A percentile compares a stretch with the other conserved stretches of the same genome.
These are phyloP conservation scores for Monascus purpureus DNA, from an alignment of 495 filamentous ascomycete genomes.

Conservation along the genomic window DNA sequence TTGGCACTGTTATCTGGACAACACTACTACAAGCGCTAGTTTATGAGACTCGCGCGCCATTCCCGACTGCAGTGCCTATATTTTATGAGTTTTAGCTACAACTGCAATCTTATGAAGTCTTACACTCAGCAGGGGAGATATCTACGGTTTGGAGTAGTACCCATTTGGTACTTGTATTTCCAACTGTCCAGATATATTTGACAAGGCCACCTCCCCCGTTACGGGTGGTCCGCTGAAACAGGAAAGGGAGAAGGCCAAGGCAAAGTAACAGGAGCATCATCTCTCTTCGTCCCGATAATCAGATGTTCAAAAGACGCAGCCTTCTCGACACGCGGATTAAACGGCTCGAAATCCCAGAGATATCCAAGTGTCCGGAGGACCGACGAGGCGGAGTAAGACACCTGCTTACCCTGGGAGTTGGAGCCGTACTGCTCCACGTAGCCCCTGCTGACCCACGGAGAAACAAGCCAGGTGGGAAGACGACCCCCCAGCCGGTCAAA, in stretches of 20 bases:
- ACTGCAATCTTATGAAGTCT: too few relatives aligned
- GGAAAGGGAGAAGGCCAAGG: neutral
- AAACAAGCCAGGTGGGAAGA: conserved; percentile 35
- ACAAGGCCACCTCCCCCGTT: too few relatives aligned
- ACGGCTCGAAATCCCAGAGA: conserved; percentile 6
- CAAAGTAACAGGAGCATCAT: neutral
- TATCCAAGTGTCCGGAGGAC: conserved; percentile 29
- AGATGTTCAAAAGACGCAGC: conserved; percentile 31
- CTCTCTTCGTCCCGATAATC: conserved; percentile 3
- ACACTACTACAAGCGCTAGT: too few relatives aligned
- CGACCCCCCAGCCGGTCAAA: conserved; percentile 36
- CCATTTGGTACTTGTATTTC: too few relatives aligned
- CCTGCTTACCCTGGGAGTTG: conserved; percentile 14
- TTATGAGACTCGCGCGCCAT: too few relatives aligned
- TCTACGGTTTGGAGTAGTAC: too few relatives aligned
- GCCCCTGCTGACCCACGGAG: conserved; percentile 31
- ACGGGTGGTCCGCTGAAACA: too few relatives aligned
- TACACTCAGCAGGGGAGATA: too few relatives aligned
- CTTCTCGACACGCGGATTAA: conserved; percentile 17
- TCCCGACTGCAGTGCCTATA: too few relatives aligned
- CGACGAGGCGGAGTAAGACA: conserved; percentile 24
- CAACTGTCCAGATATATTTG: too few relatives aligned
- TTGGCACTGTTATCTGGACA: too few relatives aligned
- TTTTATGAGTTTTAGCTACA: too few relatives aligned
- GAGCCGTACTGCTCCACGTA: conserved; percentile 31